phyloP scores from a whole-genome alignment of 352 stramenopile species.

The Globisporangium spiculum region DNA sequence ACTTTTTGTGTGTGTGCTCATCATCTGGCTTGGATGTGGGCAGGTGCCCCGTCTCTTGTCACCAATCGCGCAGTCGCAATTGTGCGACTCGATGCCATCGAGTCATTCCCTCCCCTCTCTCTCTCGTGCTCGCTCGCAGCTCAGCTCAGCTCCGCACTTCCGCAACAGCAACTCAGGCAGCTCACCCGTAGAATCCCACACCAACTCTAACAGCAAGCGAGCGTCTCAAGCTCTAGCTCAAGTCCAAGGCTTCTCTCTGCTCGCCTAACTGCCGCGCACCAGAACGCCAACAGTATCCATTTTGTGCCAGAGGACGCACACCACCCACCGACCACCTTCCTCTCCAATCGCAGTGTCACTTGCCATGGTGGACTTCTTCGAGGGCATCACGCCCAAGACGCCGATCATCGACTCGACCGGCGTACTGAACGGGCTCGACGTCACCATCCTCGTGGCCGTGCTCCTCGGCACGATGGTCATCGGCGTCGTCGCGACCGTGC shows the following conservation, averaged over 20 bases:
- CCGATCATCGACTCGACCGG: conserved; percentile 10
- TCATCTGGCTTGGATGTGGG: background rate
- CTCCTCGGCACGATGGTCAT: conserved; percentile 21
- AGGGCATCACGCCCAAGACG: conserved; percentile 11
- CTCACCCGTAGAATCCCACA: background rate
- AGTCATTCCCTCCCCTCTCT: conserved; percentile 4
- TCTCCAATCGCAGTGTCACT: background rate
- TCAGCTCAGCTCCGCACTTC: background rate
- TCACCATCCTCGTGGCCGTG: conserved; percentile 19
- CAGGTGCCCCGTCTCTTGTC: background rate
- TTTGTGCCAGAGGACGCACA: background rate
- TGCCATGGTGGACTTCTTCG: conserved; percentile 8
- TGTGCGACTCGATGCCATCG: conserved; percentile 7
- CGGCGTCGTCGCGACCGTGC: conserved; percentile 22
- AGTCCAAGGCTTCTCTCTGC: background rate
- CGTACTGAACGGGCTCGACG: conserved; percentile 18
- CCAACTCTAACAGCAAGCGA: background rate
- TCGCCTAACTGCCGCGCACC: background rate
- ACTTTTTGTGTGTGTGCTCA: too few relatives aligned
- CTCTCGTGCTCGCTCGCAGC: too few relatives aligned
- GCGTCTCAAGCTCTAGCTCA: background rate
- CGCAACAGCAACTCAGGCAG: background rate
- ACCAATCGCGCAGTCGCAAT: background rate
- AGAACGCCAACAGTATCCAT: conserved; percentile 1
- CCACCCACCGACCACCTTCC: background rate